Conservation (phyloP, 176 grass and related monocot species). For the Miscanthus lutarioriparius region DNA sequence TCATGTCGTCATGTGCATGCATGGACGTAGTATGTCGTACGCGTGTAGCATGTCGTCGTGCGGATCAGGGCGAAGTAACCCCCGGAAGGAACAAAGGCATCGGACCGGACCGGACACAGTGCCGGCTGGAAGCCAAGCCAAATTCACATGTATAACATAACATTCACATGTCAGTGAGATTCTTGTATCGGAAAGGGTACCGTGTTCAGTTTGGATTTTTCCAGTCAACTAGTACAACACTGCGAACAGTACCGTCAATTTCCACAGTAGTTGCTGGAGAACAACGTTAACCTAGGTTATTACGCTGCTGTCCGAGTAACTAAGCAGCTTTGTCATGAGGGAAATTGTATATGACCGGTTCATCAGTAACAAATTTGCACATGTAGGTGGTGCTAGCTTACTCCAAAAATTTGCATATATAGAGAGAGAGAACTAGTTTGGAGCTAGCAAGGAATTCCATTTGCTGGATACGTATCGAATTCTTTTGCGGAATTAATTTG, state of each 20-base stretch:
- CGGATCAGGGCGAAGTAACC: not conserved
- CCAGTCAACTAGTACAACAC: not conserved
- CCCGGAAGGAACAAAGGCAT: no score
- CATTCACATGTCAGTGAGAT: slow-evolving; percentile 45
- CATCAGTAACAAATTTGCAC: no score
- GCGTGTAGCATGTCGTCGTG: not conserved
- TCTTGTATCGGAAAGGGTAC: not conserved
- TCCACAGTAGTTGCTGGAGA: not conserved
- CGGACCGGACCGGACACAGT: not conserved
- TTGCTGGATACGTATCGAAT: no score
- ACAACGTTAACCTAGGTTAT: not conserved
- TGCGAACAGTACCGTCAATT: no score
- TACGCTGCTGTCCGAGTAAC: not conserved
- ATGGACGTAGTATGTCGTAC: not conserved
- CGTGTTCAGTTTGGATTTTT: not conserved
- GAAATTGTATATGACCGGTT: not conserved
- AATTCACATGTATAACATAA: slow-evolving; percentile 32
- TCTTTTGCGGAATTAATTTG: no score
- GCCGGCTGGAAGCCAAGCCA: slow-evolving; percentile 9
- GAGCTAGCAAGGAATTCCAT: no score
- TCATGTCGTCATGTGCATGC: not conserved
- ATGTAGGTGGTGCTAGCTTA: no score
- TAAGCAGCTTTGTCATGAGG: not conserved
- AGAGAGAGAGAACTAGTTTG: no score
- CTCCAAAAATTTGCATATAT: no score